Base-by-base conservation (phyloP, 1,284 basidiomycete genomes). In the Xerocomus minutiporus region DNA sequence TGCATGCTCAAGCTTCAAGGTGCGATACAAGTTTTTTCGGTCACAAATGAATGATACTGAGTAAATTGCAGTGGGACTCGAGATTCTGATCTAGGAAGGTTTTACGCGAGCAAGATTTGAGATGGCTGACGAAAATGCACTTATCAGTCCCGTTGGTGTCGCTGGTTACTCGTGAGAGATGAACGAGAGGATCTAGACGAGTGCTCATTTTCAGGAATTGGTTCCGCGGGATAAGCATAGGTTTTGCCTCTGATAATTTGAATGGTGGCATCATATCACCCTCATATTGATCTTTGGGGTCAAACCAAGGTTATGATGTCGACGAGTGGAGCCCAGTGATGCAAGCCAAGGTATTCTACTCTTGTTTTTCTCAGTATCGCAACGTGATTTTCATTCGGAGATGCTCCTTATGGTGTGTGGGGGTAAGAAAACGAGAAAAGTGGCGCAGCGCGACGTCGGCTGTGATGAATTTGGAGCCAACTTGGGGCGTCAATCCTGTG, bases 401-500 rank as follows among this genome's bases (percentile, higher is more conserved):
- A 17, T n/a, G 1, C 36, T 38, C 36, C 17, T 38, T 38, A 32
- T 31, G 52, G 17, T 15, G 35, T 20, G 34, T 32, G 39, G 7
- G 15, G 42, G 15, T 15, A 1, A 3, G 34, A 40, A 47, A 35
- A 5, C 11, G n/a, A 20, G 20, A 29, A 23, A 15, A 34, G 29
- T 28, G 44, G 45, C 31, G 31, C 40, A 9, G 34, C 31, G 8
- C 31, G 17, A 39, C 28, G 34, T 34, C 38, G 25, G 40, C 11
- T 29, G 38, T 13, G 38, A 44, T 20, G 31, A 32, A 32, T 13
- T n/a, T 12, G 43, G 15, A 8, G 34, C 15, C 39, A 13, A 26
- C 41, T 6, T 13, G 45, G 26, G 41, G 34, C 5, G 60, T 41
- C 43, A 51, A 60, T 60, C 54, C 51, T 43, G 60, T 58, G 58